A percentile compares a stretch with the other conserved stretches of the same genome.
Evolutionary conservation across 2,329 filamentous ascomycete genomes (phyloP).

Genomic region (Fonsecaea monophora): DNA sequence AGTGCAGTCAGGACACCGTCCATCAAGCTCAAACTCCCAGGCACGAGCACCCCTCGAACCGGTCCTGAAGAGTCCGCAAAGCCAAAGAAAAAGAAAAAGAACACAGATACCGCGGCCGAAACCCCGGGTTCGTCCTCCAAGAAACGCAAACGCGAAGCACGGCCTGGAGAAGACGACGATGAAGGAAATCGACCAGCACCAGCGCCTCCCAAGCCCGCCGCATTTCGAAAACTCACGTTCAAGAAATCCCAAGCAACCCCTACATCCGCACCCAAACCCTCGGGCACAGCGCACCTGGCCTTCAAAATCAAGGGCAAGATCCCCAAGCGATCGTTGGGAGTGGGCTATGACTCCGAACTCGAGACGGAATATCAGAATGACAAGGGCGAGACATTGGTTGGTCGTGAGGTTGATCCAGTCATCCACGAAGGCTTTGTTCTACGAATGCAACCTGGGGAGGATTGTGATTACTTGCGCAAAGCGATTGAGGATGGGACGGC

Average conservation of each 20-base stretch:
- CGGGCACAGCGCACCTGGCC: constrained; percentile 55
- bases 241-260: constrained; percentile 35
- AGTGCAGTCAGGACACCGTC: constrained; percentile 34
- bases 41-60: constrained; percentile 15
- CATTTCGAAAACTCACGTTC: constrained; percentile 48
- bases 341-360: constrained; percentile 93
- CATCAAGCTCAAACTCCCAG: constrained; percentile 40
- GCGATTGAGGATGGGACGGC: constrained; percentile 79
- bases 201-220: constrained; percentile 23
- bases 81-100: constrained; percentile 36
- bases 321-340: constrained; percentile 74
- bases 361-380: constrained; percentile 19
- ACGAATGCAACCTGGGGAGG: constrained; percentile 83
- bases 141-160: constrained; percentile 37
- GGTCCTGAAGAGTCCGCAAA: constrained; percentile 15
- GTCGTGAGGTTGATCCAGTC: constrained; percentile 82
- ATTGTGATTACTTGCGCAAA: constrained; percentile 81
- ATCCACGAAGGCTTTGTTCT: constrained; percentile 90
- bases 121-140: constrained; percentile 43
- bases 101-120: constrained; percentile 13
- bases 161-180: constrained; percentile 21
- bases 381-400: constrained; percentile 62
- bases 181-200: constrained; percentile 23
- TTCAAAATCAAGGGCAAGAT: constrained; percentile 72
- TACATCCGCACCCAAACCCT: constrained; percentile 26